Base-by-base conservation (phyloP, 2,329 filamentous ascomycete species). In the Penicillium psychrosexuale region DNA sequence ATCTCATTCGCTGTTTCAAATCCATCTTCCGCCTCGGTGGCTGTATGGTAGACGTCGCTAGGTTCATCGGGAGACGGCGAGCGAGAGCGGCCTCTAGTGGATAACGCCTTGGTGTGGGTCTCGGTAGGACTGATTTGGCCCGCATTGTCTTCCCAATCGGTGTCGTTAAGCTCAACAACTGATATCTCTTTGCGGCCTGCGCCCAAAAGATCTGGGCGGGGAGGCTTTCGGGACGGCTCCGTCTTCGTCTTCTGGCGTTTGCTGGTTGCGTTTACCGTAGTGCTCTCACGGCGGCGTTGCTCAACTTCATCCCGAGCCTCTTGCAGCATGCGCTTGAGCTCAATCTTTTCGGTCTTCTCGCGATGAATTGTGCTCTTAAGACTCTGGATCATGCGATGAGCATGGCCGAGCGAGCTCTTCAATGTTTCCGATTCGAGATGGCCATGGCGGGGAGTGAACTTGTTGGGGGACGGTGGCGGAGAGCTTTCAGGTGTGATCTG, bases 321-420 rank as follows among this genome's bases (percentile, higher is more conserved):
- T 75, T 97, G 93, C 30, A 97, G 84, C 83, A 99, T 90, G 56
- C 93, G 89, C 75, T 91, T 92, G 51, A 97, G 83, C 74, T 99
- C 94, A 28, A 97, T 84, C 79, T 97, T 99, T 74, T 99, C 94
- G 0, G 93, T 97, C 85, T 97, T 99, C 74, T 99, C 94, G 33
- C 94, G 89, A 72, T 99, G 93, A 44, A 97, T 89, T 66, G 92
- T 96, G 72, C 89, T 91, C 74, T 96, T 91, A 64, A 97, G 84
- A 66, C 91, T 96, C 72, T 97, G 93, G 56, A 99, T 97, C 76
- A 96, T 97, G 55, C 93, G 86, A 72, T 97, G 94, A 37, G 94
- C 93, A 71, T 99, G 94, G 63, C 91, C 88, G 28, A 97, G 82
- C 27, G 93, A 97, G 51, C 92, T 95, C 77, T 94, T 95, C 63